Base-by-base conservation (phyloP, 441 rosid genomes). In the Macaranga tanarius region DNA sequence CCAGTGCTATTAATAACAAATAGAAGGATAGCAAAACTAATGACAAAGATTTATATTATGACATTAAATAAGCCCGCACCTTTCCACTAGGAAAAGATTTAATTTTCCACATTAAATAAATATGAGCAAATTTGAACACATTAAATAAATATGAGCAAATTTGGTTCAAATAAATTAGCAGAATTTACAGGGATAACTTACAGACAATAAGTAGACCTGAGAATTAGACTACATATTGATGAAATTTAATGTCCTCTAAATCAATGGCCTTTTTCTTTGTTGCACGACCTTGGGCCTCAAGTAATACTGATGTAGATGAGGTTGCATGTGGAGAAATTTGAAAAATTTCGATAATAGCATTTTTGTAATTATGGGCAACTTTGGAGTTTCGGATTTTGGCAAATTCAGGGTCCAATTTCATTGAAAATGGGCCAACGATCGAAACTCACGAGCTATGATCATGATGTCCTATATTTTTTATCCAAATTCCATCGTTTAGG, bases 181-280 rank as follows among this genome's bases (percentile, higher is more conserved):
- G 45, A 52, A 70, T 20, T 19, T 12, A 6, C 17, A 13, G 5
- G 15, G 70, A 44, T 9, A 62, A 22, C 19, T 59, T 67, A 15
- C 15, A 34, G 65, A 15, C 31, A 52, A 72, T 34, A 54, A 71
- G 78, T 48, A 75, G 45, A 52, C 62, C 45, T 45, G 55, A 73
- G 52, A 70, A 50, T 59, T 72, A 59, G 38, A 71, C 60, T 48
- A 80, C 91, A 15, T 89, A 95, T 98, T 95, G 97, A 79, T 95
- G 99, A 81, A 95, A 95, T 78, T 95, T 95, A 70, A 92, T 93
- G 74, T 95, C 99, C 71, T 95, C 99, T 83, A 95, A 83, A 81
- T 95, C 99, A 70, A 95, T 93, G 54, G 98, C 95, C 85, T 95
- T 95, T 67, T 98, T 98, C 80, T 93, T 95, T 62, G 97, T 93